These are phyloP conservation scores for Chlorella variabilis DNA, from an alignment of 163 green algal genomes.

Conservation along the genomic window DNA sequence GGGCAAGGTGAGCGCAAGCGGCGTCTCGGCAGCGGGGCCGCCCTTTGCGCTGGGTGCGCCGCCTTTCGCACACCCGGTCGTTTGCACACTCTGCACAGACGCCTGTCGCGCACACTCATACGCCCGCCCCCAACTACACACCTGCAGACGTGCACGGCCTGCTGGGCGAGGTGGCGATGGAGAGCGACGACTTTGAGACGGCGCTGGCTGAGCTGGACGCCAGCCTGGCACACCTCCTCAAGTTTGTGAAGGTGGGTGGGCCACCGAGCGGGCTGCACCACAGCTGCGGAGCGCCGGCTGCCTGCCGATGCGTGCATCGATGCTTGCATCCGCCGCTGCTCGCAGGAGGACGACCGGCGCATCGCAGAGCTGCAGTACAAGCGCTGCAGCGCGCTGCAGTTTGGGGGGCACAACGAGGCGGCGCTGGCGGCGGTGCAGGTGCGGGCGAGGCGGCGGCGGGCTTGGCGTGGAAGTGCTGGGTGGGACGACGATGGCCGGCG, in stretches of 20 bases:
- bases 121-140: no score
- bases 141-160: slow-evolving; percentile 74
- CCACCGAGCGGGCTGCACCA: not conserved
- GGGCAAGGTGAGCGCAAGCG: no score
- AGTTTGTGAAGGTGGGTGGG: slow-evolving; percentile 15
- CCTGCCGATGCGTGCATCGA: not conserved
- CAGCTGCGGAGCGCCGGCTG: not conserved
- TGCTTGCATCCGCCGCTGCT: not conserved
- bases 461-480: no score
- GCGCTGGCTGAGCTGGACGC: slow-evolving; percentile 64
- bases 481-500: no score
- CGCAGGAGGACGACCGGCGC: slow-evolving; percentile 57
- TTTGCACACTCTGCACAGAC: no score
- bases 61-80: no score
- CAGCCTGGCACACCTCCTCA: slow-evolving; percentile 52
- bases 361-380: slow-evolving; percentile 77
- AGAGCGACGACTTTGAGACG: slow-evolving; percentile 72
- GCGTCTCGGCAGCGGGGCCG: no score
- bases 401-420: slow-evolving; percentile 25
- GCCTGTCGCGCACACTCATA: no score
- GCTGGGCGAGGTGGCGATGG: slow-evolving; percentile 75
- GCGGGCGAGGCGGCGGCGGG: not conserved
- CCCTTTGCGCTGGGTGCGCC: no score
- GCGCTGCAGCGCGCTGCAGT: slow-evolving; percentile 64
- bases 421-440: slow-evolving; percentile 48